Percentiles rank a stretch among this genome's conserved stretches.
Evolutionary conservation across 352 stramenopile genomes (phyloP).

Genomic region (Pelagophyceae sp.): DNA sequence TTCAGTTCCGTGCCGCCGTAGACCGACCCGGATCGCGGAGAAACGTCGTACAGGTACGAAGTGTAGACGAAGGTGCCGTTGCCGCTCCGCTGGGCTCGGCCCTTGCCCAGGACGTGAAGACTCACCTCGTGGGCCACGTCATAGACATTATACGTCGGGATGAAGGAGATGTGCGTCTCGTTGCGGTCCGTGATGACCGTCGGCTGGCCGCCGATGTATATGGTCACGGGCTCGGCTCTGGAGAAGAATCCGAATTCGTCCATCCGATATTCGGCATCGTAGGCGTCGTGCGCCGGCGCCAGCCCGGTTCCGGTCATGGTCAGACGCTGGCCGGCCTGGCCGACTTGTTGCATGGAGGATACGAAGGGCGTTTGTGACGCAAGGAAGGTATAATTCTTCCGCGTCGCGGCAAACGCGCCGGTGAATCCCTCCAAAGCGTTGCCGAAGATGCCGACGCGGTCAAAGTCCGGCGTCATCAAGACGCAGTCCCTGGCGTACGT

Average conservation of each 20-base stretch:
- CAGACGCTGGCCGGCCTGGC: constrained; percentile 26
- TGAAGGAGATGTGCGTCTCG: not conserved
- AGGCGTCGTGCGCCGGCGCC: not conserved
- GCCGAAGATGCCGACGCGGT: not conserved
- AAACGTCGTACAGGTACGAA: not conserved
- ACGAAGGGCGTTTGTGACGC: not conserved
- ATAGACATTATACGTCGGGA: constrained; percentile 16
- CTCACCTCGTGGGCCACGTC: not conserved
- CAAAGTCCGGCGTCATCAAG: not conserved
- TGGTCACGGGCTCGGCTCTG: constrained; percentile 12
- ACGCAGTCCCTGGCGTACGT: not conserved
- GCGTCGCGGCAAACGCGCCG: not conserved
- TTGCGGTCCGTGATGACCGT: constrained; percentile 5
- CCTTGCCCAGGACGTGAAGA: not conserved
- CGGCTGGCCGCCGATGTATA: constrained; percentile 22
- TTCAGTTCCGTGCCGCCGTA: constrained; percentile 2
- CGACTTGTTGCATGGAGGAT: not conserved
- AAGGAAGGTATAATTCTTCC: constrained; percentile 4
- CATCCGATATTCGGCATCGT: constrained; percentile 24
- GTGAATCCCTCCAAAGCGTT: too few relatives aligned
- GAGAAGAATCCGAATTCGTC: constrained; percentile 27
- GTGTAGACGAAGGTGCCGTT: not conserved
- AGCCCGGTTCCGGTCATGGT: constrained; percentile 15
- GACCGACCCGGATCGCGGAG: not conserved
- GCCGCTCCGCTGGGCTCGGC: not conserved